Percentiles rank a stretch among this genome's conserved stretches.
Conservation (phyloP, 768 basidiomycete species). For the Leccinum subgranulosum region DNA sequence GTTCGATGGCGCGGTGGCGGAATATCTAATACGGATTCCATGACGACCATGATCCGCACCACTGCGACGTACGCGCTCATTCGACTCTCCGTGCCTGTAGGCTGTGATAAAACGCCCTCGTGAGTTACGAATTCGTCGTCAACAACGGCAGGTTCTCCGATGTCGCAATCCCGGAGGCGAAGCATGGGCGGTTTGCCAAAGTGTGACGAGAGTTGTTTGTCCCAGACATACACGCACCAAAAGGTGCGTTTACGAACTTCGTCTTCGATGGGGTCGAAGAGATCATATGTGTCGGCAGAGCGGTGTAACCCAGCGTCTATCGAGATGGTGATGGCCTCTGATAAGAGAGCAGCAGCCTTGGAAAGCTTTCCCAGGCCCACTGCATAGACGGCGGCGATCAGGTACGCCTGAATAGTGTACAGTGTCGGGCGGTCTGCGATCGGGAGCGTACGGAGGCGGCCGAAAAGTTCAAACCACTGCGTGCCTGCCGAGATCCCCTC, state of each 20-base stretch:
- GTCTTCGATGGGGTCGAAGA: slow-evolving; percentile 87
- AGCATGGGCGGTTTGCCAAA: slow-evolving; percentile 89
- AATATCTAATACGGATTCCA: slow-evolving; percentile 85
- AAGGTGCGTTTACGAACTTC: slow-evolving; percentile 93
- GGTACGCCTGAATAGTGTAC: slow-evolving; percentile 88
- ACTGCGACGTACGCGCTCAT: slow-evolving; percentile 79
- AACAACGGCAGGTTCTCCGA: slow-evolving; percentile 79
- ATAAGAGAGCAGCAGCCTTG: slow-evolving; percentile 80
- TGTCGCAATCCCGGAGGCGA: slow-evolving; percentile 85
- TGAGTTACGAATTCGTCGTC: slow-evolving; percentile 88
- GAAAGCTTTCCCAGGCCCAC: slow-evolving; percentile 88
- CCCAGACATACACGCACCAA: slow-evolving; percentile 97
- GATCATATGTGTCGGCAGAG: slow-evolving; percentile 78
- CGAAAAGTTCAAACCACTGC: slow-evolving; percentile 89
- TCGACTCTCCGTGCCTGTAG: slow-evolving; percentile 68
- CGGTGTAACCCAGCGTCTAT: slow-evolving; percentile 89
- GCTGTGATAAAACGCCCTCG: slow-evolving; percentile 64
- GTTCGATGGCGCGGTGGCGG: slow-evolving; percentile 58
- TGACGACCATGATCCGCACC: slow-evolving; percentile 78
- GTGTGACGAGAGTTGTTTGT: slow-evolving; percentile 86
- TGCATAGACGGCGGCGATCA: slow-evolving; percentile 90
- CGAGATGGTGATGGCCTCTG: slow-evolving; percentile 83
- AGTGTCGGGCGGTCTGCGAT: slow-evolving; percentile 85
- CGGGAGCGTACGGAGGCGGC: slow-evolving; percentile 81
- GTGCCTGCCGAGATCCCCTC: slow-evolving; percentile 89